A percentile compares a stretch with the other conserved stretches of the same genome.
phyloP scores from a whole-genome alignment of 2,329 filamentous ascomycete species.

The Fusarium luffae region DNA sequence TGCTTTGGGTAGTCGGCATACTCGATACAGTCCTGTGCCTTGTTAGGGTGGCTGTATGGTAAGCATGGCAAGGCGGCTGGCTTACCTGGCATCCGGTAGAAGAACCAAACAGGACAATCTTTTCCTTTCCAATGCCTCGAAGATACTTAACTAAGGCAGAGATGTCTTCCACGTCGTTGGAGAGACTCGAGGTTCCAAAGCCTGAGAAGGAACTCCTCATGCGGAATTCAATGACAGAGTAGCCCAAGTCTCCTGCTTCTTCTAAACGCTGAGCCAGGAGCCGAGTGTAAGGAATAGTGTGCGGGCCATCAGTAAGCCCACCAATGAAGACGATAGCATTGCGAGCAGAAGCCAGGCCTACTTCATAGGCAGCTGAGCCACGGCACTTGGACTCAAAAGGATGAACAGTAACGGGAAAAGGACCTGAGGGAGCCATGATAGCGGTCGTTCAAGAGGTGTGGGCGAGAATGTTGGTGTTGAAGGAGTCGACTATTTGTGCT shows the following conservation, averaged over 20 bases:
- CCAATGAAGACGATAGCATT: constrained; percentile 77
- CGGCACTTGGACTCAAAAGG: constrained; percentile 56
- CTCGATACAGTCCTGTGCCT: constrained; percentile 64
- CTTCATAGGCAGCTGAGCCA: constrained; percentile 60
- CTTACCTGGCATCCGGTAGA: constrained; percentile 67
- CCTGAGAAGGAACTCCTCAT: constrained; percentile 65
- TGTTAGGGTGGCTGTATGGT: neutral
- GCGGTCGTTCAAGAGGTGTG: neutral
- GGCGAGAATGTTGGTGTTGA: neutral
- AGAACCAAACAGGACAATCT: constrained; percentile 67
- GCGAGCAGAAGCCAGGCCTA: constrained; percentile 53
- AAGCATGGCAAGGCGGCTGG: neutral
- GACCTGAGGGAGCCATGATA: constrained; percentile 45
- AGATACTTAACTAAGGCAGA: constrained; percentile 65
- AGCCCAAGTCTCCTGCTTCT: constrained; percentile 53
- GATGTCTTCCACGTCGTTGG: constrained; percentile 65
- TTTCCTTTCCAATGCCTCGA: constrained; percentile 60
- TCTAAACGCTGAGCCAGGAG: constrained; percentile 59
- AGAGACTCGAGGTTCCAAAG: constrained; percentile 63
- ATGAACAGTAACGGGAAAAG: constrained; percentile 60
- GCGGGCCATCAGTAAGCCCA: constrained; percentile 76
- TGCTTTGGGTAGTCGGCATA: constrained; percentile 60
- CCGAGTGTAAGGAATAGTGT: constrained; percentile 69
- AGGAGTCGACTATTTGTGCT: constrained; percentile 1
- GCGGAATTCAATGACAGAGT: constrained; percentile 67